Percentiles rank a stretch among this genome's conserved stretches.
Evolutionary conservation across 345 rosid species (phyloP).

Genomic region (Melaleuca quinquenervia): DNA sequence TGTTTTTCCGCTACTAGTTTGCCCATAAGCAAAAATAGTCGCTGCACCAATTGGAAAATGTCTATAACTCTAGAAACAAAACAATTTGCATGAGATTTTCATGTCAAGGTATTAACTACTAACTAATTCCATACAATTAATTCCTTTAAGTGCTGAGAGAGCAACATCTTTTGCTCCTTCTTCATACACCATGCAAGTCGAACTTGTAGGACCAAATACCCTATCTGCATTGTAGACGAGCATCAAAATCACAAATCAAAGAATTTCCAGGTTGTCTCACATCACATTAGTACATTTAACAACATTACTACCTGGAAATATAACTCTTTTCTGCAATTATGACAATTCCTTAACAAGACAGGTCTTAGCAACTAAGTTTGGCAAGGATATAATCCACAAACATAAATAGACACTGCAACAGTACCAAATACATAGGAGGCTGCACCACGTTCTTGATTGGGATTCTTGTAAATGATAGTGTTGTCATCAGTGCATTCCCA

Average conservation of each 20-base stretch:
- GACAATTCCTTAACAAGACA: not conserved
- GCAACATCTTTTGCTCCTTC: constrained; percentile 93
- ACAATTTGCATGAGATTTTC: not conserved
- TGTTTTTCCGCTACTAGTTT: constrained; percentile 90
- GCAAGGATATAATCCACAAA: not conserved
- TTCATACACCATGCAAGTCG: constrained; percentile 68
- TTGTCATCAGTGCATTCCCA: constrained; percentile 80
- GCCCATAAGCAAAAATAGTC: constrained; percentile 88
- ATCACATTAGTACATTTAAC: not conserved
- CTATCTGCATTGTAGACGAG: constrained; percentile 38
- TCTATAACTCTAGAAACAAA: not conserved
- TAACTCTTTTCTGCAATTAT: not conserved
- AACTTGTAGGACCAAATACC: constrained; percentile 59
- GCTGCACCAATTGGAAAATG: constrained; percentile 36
- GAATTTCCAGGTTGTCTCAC: not conserved
- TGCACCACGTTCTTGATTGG: constrained; percentile 45
- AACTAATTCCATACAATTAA: constrained; percentile 42
- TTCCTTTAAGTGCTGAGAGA: constrained; percentile 78
- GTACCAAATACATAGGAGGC: constrained; percentile 53
- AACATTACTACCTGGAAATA: not conserved
- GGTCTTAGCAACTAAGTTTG: not conserved
- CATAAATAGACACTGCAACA: not conserved
- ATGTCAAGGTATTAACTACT: not conserved
- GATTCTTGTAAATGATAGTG: constrained; percentile 51
- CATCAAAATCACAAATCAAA: not conserved